These are phyloP conservation scores for Colletotrichum sp. DNA, from an alignment of 2,329 filamentous ascomycete species.

Conservation along the genomic window DNA sequence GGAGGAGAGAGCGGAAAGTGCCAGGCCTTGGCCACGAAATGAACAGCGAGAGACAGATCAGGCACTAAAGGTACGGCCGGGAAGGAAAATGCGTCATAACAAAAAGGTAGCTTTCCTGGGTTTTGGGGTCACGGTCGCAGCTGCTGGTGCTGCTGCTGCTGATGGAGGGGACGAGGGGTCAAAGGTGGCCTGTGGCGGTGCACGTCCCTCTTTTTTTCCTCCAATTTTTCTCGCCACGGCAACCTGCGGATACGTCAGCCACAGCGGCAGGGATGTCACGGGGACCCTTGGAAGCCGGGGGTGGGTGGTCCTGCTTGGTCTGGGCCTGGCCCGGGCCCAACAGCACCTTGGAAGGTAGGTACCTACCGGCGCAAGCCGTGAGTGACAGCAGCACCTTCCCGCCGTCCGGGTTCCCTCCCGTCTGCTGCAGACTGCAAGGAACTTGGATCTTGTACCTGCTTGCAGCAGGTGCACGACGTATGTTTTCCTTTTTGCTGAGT, in stretches of 20 bases:
- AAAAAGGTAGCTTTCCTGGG: conserved; percentile 19
- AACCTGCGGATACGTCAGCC: conserved; percentile 12
- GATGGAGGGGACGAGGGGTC: conserved; percentile 22
- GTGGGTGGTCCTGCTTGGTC: background rate
- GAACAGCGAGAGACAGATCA: conserved; percentile 2
- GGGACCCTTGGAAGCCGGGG: background rate
- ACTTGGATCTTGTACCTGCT: background rate
- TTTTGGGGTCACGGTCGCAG: background rate
- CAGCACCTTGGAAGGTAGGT: background rate
- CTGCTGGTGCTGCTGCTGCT: background rate
- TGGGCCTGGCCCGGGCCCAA: background rate
- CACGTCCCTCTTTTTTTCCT: conserved; percentile 16
- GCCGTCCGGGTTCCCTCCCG: background rate
- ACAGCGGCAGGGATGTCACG: conserved; percentile 1
- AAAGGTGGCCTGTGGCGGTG: conserved; percentile 28
- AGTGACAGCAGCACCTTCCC: background rate
- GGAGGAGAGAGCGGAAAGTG: conserved; percentile 1
- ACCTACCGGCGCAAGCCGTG: background rate
- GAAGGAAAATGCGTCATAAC: conserved; percentile 34
- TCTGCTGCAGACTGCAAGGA: background rate
- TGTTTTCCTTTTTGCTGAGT: background rate
- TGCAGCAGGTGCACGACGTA: background rate
- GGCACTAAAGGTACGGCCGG: background rate
- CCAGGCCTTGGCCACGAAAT: conserved; percentile 17
- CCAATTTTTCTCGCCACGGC: conserved; percentile 14